Percentiles rank a stretch among this genome's conserved stretches.
phyloP scores from a whole-genome alignment of 2,329 filamentous ascomycete species.

The Dactylonectria macrodidyma region DNA sequence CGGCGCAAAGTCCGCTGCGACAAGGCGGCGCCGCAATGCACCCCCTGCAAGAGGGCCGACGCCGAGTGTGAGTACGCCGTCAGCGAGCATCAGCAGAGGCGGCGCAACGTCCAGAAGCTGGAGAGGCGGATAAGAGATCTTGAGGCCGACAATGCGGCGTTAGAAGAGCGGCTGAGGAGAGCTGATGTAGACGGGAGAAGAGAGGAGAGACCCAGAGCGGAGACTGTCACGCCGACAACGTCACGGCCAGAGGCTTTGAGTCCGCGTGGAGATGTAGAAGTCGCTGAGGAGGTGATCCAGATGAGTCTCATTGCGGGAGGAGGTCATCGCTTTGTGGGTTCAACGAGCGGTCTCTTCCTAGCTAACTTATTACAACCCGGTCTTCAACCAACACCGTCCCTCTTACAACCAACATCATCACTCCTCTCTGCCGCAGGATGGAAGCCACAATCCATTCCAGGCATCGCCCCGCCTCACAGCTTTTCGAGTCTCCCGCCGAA shows the following conservation, averaged over 20 bases:
- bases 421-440: constrained; percentile 30
- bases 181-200: constrained; percentile 20
- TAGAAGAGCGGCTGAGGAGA: constrained; percentile 28
- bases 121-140: constrained; percentile 53
- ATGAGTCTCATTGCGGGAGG: constrained; percentile 60
- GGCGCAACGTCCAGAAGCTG: constrained; percentile 53
- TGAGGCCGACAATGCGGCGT: constrained; percentile 48
- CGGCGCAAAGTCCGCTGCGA: constrained; percentile 59
- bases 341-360: constrained; percentile 57
- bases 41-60: constrained; percentile 53
- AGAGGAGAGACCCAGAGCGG: constrained; percentile 14
- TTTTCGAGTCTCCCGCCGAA: constrained; percentile 51
- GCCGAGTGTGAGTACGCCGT: constrained; percentile 54
- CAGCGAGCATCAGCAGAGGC: constrained; percentile 47
- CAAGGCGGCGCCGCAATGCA: constrained; percentile 55
- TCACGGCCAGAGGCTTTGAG: constrained; percentile 18
- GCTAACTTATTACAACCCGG: constrained; percentile 56
- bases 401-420: constrained; percentile 30
- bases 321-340: constrained; percentile 59
- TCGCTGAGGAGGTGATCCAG: constrained; percentile 59
- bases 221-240: constrained; percentile 10
- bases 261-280: constrained; percentile 38
- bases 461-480: constrained; percentile 16
- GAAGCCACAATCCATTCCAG: constrained; percentile 32
- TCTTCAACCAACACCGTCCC: constrained; percentile 29